A percentile compares a stretch with the other conserved stretches of the same genome.
Conservation (phyloP, 257 asterid genomes). For the Solanum bukasovii region DNA sequence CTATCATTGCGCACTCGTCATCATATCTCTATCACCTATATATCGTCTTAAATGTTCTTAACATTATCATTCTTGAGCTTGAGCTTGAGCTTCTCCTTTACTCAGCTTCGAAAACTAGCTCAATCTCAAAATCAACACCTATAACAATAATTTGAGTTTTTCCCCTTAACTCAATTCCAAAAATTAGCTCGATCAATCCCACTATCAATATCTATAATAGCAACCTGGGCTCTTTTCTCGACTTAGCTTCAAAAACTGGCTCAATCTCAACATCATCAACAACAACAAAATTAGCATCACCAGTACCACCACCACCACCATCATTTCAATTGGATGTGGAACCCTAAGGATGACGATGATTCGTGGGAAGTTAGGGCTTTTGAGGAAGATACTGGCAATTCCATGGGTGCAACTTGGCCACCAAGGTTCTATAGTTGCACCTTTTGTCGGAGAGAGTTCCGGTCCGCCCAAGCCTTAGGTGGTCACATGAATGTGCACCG, state of each 20-base stretch:
- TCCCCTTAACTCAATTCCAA: conserved; percentile 3
- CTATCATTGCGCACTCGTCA: neutral
- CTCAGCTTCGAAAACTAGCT: neutral
- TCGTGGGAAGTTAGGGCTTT: conserved; percentile 67
- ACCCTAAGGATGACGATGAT: conserved; percentile 31
- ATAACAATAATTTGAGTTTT: neutral
- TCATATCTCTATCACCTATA: conserved; percentile 5
- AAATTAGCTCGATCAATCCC: neutral
- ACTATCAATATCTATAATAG: neutral
- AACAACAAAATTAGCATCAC: neutral
- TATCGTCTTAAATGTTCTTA: conserved; percentile 19
- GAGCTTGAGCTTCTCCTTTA: neutral
- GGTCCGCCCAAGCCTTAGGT: conserved; percentile 74
- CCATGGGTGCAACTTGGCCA: conserved; percentile 62
- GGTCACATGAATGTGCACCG: conserved; percentile 87
- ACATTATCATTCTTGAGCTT: conserved; percentile 25
- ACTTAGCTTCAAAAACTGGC: neutral
- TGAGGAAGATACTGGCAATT: conserved; percentile 45
- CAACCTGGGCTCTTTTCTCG: neutral
- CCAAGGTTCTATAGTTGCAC: conserved; percentile 59
- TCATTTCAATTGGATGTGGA: conserved; percentile 17
- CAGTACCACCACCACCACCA: neutral
- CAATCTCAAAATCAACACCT: neutral
- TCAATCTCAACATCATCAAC: neutral
- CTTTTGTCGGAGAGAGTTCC: conserved; percentile 56